Percentiles rank a stretch among this genome's conserved stretches.
Conservation (phyloP, 192 early-diverging fungal genomes). For the Linnemannia hyalina region DNA sequence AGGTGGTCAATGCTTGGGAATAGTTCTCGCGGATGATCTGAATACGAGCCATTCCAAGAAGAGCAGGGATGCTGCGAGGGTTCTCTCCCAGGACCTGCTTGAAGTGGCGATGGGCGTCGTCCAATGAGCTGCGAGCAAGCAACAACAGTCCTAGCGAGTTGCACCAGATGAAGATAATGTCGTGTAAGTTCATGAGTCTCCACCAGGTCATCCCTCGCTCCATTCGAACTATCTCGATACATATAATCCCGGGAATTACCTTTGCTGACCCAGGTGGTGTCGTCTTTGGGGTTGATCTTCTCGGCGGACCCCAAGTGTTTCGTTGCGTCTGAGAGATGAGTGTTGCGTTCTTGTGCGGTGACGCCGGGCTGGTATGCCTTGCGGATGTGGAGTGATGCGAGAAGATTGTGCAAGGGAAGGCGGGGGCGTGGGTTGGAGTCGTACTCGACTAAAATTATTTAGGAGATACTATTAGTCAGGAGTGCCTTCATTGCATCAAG, state of each 20-base stretch:
- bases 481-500: background rate
- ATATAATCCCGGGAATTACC: slow-evolving; percentile 54
- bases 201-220: background rate
- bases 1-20: slow-evolving; percentile 75
- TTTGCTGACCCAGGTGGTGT: slow-evolving; percentile 80
- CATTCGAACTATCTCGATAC: background rate
- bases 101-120: slow-evolving; percentile 68
- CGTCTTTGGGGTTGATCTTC: slow-evolving; percentile 75
- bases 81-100: slow-evolving; percentile 64
- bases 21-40: slow-evolving; percentile 73
- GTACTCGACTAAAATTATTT: slow-evolving; percentile 29
- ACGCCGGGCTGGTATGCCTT: slow-evolving; percentile 62
- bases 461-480: background rate
- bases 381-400: slow-evolving; percentile 84
- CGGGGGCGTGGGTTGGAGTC: slow-evolving; percentile 64
- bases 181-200: background rate
- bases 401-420: slow-evolving; percentile 77
- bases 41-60: slow-evolving; percentile 75
- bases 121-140: slow-evolving; percentile 64
- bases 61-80: slow-evolving; percentile 68
- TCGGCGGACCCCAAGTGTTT: slow-evolving; percentile 83
- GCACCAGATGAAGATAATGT: background rate
- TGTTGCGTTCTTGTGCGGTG: slow-evolving; percentile 59
- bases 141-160: slow-evolving; percentile 64
- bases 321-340: slow-evolving; percentile 76